A percentile compares a stretch with the other conserved stretches of the same genome.
Evolutionary conservation across 495 filamentous ascomycete genomes (phyloP).

Genomic region (Talaromyces ruber): DNA sequence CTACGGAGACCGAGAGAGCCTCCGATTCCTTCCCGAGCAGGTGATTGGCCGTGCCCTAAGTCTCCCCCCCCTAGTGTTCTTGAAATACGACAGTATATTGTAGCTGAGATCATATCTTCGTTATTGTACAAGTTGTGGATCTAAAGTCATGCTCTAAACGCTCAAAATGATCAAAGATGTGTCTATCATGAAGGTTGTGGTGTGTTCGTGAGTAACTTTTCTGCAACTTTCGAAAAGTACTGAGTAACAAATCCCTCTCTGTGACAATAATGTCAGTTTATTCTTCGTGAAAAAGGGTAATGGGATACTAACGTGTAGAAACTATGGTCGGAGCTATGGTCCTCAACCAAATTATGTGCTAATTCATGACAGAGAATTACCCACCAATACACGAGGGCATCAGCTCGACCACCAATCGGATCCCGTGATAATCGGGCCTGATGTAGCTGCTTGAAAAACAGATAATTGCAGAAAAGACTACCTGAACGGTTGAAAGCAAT

Average conservation of each 20-base stretch:
- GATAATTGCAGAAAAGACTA: constrained; percentile 86
- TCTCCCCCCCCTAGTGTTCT: no score
- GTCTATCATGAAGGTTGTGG: background rate
- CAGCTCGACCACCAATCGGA: constrained; percentile 36
- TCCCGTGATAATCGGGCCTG: constrained; percentile 32
- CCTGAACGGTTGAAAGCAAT: constrained; percentile 90
- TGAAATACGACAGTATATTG: background rate
- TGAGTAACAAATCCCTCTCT: constrained; percentile 42
- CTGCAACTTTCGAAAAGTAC: constrained; percentile 42
- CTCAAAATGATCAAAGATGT: constrained; percentile 16
- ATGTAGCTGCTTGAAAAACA: constrained; percentile 80
- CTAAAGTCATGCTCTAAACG: constrained; percentile 43
- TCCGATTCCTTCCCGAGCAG: background rate
- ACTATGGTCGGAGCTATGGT: constrained; percentile 73
- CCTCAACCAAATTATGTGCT: constrained; percentile 80
- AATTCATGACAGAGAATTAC: constrained; percentile 86
- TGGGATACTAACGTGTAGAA: constrained; percentile 53
- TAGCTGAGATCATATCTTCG: background rate
- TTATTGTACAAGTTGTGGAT: constrained; percentile 10
- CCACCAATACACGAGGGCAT: constrained; percentile 84
- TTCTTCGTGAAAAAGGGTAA: background rate
- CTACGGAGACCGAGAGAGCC: background rate
- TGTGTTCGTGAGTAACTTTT: constrained; percentile 22
- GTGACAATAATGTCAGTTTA: background rate
- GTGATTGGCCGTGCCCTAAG: constrained; percentile 2